Base-by-base conservation (phyloP, 2,329 filamentous ascomycete genomes). In the Ophiocordyceps australis region DNA sequence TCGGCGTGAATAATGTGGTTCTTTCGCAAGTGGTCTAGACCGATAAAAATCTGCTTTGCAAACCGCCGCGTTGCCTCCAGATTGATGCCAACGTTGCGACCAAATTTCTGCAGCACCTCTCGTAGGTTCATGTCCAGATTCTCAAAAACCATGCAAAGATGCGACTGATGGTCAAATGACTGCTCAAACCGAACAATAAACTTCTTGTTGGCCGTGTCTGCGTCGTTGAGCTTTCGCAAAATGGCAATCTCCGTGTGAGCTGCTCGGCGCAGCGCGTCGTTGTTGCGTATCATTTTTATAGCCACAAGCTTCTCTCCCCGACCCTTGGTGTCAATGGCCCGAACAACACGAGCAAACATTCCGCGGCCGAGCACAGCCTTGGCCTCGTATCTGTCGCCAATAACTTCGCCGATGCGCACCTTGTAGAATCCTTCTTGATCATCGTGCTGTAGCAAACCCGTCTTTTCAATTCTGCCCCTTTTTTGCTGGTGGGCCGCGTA, bases 361-460 rank as follows among this genome's bases (percentile, higher is more conserved):
- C 89, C 89, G 50, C 81, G 83, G 35, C 89, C 89, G 14, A 98
- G 63, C 27, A 75, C 75, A 30, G 85, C 72, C 46, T 86, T 77
- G 17, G 98, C 72, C 45, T 89, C 80, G 49, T 95, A 95, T 18
- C 83, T 77, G 17, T 74, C 74, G 38, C 92, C 79, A 34, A 98
- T 63, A 26, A 95, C 57, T 55, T 98, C 89, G 42, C 86, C 85
- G 21, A 83, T 72, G 30, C 91, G 82, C 30, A 94, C 74, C 50
- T 89, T 91, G 60, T 95, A 98, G 47, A 95, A 95, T 5, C 86
- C 89, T 42, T 98, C 83, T 27, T 77, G 73, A 45, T 95, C 89
- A 43, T 92, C 85, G 31, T 92, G 86, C 42, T 95, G 86, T 27
- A 94, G 67, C 48, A 86, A 79, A 34, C 73, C 73, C 47, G 71